Base-by-base conservation (phyloP, 768 basidiomycete genomes). In the Boletus speciosus region DNA sequence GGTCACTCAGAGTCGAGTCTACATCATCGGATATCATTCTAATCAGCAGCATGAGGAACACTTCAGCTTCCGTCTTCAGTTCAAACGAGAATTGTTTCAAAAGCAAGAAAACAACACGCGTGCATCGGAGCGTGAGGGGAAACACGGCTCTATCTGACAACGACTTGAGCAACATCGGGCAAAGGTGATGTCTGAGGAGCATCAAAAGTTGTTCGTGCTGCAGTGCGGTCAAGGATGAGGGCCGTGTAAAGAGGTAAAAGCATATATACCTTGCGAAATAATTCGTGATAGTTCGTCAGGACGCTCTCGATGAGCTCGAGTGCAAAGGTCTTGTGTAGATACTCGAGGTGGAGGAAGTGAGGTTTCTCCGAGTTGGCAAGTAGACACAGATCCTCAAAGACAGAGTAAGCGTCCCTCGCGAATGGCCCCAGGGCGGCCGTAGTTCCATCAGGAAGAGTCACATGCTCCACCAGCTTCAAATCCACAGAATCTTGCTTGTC, bases 221-320 rank as follows among this genome's bases (percentile, higher is more conserved):
- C 7, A 23, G 11, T 34, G 12, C 52, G 2, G 57, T 61, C 39
- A 59, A 51, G 9, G 6, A 49, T 19, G 35, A 32, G 35, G 8
- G 6, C 48, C 6, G 29, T 21, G 8, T 19, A 5, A 52, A 38
- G 40, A 40, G 34, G 42, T 1, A 27, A 23, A 7, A n/a, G 25
- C 1, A 25, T 23, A 66, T 74, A 36, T 61, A 90, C 94, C 76
- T 87, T 82, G 48, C 88, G 80, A 67, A 95, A 94, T 0, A 93
- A 76, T n/a, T 78, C 80, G 58, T 93, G 86, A 62, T 95, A 94
- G 66, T 95, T 94, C 7, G 93, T 94, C 47, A 99, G 74, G 2
- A 98, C 91, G 63, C 95, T 98, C 73, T 99, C 96, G 36, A 98
- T 93, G 49, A 98, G 74, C 71, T 99, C 96, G n/a, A 99, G 73